Conservation (phyloP, 352 stramenopile genomes). For the Achlya hypogyna region DNA sequence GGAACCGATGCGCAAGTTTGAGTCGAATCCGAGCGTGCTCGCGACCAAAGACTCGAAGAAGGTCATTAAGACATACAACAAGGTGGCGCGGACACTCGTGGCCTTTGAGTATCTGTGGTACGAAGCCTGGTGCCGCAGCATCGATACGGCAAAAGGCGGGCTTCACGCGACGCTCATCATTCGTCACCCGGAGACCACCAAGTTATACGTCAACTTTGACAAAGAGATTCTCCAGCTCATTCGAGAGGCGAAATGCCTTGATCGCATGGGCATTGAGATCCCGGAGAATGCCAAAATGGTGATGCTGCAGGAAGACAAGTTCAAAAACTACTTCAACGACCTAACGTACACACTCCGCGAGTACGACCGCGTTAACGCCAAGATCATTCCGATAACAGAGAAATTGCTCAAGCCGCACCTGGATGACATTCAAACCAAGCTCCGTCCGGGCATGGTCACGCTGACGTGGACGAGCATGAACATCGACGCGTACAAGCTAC, state of each 20-base stretch:
- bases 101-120: conserved; percentile 88
- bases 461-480: conserved; percentile 89
- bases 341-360: conserved; percentile 69
- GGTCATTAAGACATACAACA: conserved; percentile 85
- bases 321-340: conserved; percentile 81
- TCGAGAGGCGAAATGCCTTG: conserved; percentile 72
- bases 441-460: conserved; percentile 70
- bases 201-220: conserved; percentile 85
- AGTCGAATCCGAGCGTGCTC: conserved; percentile 73
- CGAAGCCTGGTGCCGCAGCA: conserved; percentile 73
- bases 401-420: conserved; percentile 54
- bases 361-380: conserved; percentile 64
- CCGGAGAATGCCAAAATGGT: conserved; percentile 77
- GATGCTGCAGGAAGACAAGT: conserved; percentile 80
- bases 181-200: conserved; percentile 53
- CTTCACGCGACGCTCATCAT: conserved; percentile 81
- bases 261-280: conserved; percentile 75
- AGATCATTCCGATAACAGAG: conserved; percentile 62
- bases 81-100: conserved; percentile 80
- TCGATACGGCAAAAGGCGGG: conserved; percentile 65
- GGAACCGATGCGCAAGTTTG: conserved; percentile 82
- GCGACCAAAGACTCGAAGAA: conserved; percentile 83
- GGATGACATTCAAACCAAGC: conserved; percentile 61
- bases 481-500: conserved; percentile 72
- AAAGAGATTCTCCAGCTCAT: conserved; percentile 84